phyloP scores from a whole-genome alignment of 805 yeast genomes.

The Isabelozyma rhagii region DNA sequence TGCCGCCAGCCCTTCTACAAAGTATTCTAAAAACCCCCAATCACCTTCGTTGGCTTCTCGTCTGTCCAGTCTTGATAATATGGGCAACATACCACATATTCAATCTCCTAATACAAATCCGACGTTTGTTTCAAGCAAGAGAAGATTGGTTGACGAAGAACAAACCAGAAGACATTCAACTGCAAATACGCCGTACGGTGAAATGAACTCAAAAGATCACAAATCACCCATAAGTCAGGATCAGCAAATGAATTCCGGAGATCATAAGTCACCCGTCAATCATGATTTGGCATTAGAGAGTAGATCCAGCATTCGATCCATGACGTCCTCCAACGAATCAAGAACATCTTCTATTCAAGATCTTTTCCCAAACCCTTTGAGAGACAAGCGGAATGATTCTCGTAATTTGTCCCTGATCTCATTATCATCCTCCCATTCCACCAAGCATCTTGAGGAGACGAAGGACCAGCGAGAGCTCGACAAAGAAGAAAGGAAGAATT shows the following conservation, averaged over 20 bases:
- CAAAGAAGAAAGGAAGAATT: no score
- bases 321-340: slow-evolving; percentile 21
- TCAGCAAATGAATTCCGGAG: neutral
- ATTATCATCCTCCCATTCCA: slow-evolving; percentile 1
- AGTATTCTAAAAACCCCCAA: neutral
- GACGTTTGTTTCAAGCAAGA: slow-evolving; percentile 7
- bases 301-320: neutral
- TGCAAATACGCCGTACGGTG: slow-evolving; percentile 15
- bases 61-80: neutral
- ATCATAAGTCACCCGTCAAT: neutral
- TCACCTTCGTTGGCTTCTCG: slow-evolving; percentile 1
- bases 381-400: slow-evolving; percentile 7
- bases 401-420: slow-evolving; percentile 28
- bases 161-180: slow-evolving; percentile 23
- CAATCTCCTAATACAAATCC: neutral
- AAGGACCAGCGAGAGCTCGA: no score
- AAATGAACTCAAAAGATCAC: neutral
- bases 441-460: neutral
- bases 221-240: neutral
- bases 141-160: slow-evolving; percentile 26
- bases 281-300: neutral
- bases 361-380: slow-evolving; percentile 38
- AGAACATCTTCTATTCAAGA: slow-evolving; percentile 44
- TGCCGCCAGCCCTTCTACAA: slow-evolving; percentile 8
- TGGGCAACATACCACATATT: neutral